Evolutionary conservation across 768 basidiomycete genomes (phyloP).

Genomic region (Lentinula lateritia): DNA sequence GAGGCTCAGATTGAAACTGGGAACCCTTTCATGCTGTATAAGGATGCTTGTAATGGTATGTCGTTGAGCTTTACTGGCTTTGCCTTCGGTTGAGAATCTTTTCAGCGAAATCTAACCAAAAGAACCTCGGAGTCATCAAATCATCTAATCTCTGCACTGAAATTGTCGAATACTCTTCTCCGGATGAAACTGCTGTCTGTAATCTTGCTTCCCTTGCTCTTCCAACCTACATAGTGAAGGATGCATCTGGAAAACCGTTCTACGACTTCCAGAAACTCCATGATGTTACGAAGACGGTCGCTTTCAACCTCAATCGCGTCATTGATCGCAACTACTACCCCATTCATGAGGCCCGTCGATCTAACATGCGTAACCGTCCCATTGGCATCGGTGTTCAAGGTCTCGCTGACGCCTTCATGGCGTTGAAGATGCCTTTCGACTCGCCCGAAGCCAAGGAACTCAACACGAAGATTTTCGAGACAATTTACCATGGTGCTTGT

Average conservation of each 20-base stretch:
- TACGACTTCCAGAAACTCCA: conserved; percentile 97
- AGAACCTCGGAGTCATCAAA: conserved; percentile 98
- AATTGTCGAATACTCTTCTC: conserved; percentile 96
- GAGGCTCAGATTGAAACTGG: conserved; percentile 99
- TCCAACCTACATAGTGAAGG: conserved; percentile 72
- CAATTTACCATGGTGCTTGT: conserved; percentile 92
- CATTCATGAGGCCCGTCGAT: conserved; percentile 81
- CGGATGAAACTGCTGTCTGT: conserved; percentile 97
- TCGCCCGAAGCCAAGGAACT: conserved; percentile 79
- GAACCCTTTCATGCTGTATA: conserved; percentile 99
- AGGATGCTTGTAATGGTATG: conserved; percentile 90
- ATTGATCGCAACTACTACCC: conserved; percentile 97
- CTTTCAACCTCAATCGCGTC: conserved; percentile 89
- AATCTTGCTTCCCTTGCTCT: conserved; percentile 96
- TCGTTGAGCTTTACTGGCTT: conserved; percentile 4
- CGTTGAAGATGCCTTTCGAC: conserved; percentile 93
- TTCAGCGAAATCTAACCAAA: conserved; percentile 93
- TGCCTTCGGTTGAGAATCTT: not conserved
- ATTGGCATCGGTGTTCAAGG: conserved; percentile 98
- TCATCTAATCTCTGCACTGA: conserved; percentile 99
- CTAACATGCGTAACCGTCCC: conserved; percentile 96
- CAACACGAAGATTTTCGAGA: conserved; percentile 97
- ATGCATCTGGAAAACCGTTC: conserved; percentile 25
- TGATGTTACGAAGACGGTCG: conserved; percentile 88
- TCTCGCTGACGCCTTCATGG: conserved; percentile 98